phyloP scores from a whole-genome alignment of 2,329 filamentous ascomycete genomes.

The Pseudophaeomoniella oleicola region DNA sequence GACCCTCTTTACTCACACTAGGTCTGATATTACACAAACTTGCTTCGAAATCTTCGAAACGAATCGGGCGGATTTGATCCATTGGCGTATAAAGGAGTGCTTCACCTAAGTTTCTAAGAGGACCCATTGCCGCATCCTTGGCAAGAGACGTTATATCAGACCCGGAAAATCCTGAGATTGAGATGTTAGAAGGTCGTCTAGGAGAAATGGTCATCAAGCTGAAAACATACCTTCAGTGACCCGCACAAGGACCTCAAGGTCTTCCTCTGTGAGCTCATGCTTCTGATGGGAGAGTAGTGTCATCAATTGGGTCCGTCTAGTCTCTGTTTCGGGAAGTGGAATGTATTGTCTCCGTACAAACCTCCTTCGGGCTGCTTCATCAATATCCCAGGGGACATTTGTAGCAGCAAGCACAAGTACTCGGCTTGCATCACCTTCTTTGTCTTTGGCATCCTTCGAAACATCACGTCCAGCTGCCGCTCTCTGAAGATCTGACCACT shows the following conservation, averaged over 20 bases:
- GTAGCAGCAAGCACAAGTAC: constrained; percentile 91
- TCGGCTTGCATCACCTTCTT: constrained; percentile 66
- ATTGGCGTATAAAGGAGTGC: constrained; percentile 79
- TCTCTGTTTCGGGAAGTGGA: constrained; percentile 72
- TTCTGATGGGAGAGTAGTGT: constrained; percentile 78
- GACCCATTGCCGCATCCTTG: constrained; percentile 97
- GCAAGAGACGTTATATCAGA: constrained; percentile 93
- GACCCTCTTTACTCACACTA: constrained; percentile 70
- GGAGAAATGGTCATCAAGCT: neutral
- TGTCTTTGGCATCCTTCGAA: constrained; percentile 40
- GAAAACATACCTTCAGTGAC: constrained; percentile 62
- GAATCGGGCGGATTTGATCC: constrained; percentile 84
- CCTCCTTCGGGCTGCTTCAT: constrained; percentile 78
- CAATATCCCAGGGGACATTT: constrained; percentile 94
- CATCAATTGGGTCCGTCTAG: constrained; percentile 62
- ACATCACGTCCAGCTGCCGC: constrained; percentile 76
- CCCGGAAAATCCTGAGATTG: constrained; percentile 72
- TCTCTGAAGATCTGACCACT: constrained; percentile 88
- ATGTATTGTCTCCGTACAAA: constrained; percentile 96
- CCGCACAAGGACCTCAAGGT: constrained; percentile 59
- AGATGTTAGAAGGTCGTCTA: neutral
- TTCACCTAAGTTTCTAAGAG: constrained; percentile 77
- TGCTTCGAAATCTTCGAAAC: constrained; percentile 66
- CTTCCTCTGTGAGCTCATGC: constrained; percentile 56
- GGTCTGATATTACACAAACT: constrained; percentile 77